Conservation (phyloP, 495 filamentous ascomycete species). For the Sporormia fimetaria region DNA sequence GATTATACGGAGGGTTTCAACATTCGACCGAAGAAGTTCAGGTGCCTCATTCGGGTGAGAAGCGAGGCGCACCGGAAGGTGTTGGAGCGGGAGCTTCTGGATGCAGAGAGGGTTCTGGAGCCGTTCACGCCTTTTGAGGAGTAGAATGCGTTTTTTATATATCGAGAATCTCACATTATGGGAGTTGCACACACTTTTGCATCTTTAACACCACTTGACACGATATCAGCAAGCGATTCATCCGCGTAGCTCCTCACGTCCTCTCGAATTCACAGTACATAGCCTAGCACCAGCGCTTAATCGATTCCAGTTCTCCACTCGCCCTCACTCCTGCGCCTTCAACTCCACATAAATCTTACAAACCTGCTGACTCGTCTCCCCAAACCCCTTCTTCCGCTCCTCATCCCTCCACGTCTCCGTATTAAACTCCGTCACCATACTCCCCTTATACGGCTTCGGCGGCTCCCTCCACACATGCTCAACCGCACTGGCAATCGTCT, state of each 20-base stretch:
- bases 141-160: slow-evolving; percentile 5
- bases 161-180: neutral
- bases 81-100: slow-evolving; percentile 22
- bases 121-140: slow-evolving; percentile 30
- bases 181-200: too few relatives aligned
- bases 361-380: neutral
- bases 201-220: too few relatives aligned
- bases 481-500: slow-evolving; percentile 4
- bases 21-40: slow-evolving; percentile 29
- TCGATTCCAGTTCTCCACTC: neutral
- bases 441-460: slow-evolving; percentile 3
- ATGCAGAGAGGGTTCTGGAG: slow-evolving; percentile 25
- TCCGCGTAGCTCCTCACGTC: neutral
- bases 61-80: slow-evolving; percentile 25
- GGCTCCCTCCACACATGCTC: slow-evolving; percentile 3
- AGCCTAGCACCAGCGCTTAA: neutral
- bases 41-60: slow-evolving; percentile 26
- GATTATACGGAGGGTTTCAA: slow-evolving; percentile 34
- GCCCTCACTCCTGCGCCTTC: slow-evolving; percentile 2
- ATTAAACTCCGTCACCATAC: slow-evolving; percentile 1
- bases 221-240: neutral
- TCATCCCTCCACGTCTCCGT: slow-evolving; percentile 3
- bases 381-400: slow-evolving; percentile 9
- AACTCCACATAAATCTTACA: slow-evolving; percentile 11
- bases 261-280: too few relatives aligned